Base-by-base conservation (phyloP, 2,329 filamentous ascomycete species). In the Claviceps sorghi region DNA sequence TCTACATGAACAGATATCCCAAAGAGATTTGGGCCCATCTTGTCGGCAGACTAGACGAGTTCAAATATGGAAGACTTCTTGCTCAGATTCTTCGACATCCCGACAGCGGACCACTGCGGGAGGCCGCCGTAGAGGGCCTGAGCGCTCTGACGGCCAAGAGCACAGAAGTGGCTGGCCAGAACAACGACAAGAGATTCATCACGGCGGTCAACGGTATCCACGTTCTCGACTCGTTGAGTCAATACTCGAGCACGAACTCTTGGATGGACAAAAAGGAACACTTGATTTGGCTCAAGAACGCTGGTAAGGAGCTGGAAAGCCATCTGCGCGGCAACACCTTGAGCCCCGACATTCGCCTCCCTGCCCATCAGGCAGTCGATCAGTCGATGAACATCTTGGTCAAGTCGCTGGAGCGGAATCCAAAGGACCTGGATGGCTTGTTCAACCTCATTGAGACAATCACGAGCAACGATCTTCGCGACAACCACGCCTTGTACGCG, bases 1-100 rank as follows among this genome's bases (percentile, higher is more conserved):
- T 88, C 62, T 98, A 95, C 64, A 77, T 99, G 56, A 95, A 95
- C 66, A 81, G 89, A 54, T 98, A 97, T 63, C 83, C 93, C 0
- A 85, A 86, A 57, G 90, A 98, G 61, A 81, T 90, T 5, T 94
- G 89, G 84, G 69, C 75, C 1, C 84, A 89, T 61, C 83, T 97
- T 57, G 74, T 84, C n/a, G 77, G 78, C 26, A 87, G 84, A 60
- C 73, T 97, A 52, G 85, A 88, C 54, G 87, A 97, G 49, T 78
- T 90, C 61, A 86, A 83, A 55, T 95, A 94, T 61, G 93, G 94
- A 3, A 82, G 93, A 17, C 88, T 98, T 66, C 82, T 98, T 57
- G 86, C 88, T 0, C 93, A 98, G 64, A 81, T 95, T 15, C 76
- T 98, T 22, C 76, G 79, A 2, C 81, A 95, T 61, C 74, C 81